These are phyloP conservation scores for Aureobasidium sp. DNA, from an alignment of 2,329 filamentous ascomycete genomes.

Conservation along the genomic window DNA sequence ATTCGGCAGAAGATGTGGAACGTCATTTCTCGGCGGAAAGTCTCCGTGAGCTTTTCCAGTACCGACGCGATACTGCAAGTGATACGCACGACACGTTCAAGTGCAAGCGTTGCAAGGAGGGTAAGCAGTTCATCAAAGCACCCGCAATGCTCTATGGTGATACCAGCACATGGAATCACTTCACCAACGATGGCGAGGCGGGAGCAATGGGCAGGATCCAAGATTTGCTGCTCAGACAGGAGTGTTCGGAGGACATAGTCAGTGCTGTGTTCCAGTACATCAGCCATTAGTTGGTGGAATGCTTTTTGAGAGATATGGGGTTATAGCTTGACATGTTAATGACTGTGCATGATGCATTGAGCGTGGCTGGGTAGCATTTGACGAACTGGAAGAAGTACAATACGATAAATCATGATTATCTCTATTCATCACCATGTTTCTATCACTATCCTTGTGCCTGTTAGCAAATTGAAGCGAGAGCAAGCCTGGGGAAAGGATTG, in stretches of 20 bases:
- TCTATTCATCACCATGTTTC: no score
- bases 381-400: not conserved
- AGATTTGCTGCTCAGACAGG: slow-evolving; percentile 81
- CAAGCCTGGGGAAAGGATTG: not conserved
- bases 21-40: slow-evolving; percentile 91
- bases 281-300: slow-evolving; percentile 53
- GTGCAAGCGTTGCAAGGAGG: slow-evolving; percentile 81
- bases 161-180: slow-evolving; percentile 99
- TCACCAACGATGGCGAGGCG: slow-evolving; percentile 63
- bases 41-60: slow-evolving; percentile 88
- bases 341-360: slow-evolving; percentile 1
- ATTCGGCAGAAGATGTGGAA: slow-evolving; percentile 93
- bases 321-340: not conserved
- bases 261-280: slow-evolving; percentile 99
- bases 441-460: not conserved
- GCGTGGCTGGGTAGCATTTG: slow-evolving; percentile 3
- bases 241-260: slow-evolving; percentile 67
- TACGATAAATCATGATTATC: not conserved
- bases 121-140: slow-evolving; percentile 79
- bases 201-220: slow-evolving; percentile 68
- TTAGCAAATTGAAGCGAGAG: not conserved
- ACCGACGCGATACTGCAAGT: slow-evolving; percentile 71
- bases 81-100: slow-evolving; percentile 99
- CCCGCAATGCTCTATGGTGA: slow-evolving; percentile 95
- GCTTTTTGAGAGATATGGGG: not conserved